Evolutionary conservation across 345 rosid species (phyloP), one percentile per base, ranked within the genome.

Genomic region (Trapa bicornis): DNA sequence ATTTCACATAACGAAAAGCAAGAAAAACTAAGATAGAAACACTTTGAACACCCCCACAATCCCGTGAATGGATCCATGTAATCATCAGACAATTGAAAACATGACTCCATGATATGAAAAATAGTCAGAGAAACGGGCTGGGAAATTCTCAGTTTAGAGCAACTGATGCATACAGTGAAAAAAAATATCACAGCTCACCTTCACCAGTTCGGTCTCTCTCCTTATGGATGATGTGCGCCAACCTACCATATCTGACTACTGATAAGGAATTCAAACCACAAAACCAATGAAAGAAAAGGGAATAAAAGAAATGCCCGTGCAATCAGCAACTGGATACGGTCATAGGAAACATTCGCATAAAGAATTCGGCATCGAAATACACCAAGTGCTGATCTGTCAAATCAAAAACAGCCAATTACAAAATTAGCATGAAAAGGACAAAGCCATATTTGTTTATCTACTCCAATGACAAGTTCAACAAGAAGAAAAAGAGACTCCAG

Each of bases 221-320:
- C 98, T 88, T 65, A 93, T 81, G 67, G 98, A 93, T 61, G 98
- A 94, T 65, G 97, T 94, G 67, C 99, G 99, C 99, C 99, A 94
- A 67, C 99, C 99, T 71, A 94, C 99, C 99, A 94, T 91, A 79
- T 94, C 98, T 89, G 77, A 65, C 71, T 62, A 13, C 62, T 58
- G 84, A 78, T 80, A 88, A 88, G 78, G 80, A 83, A 77, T 64
- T 65, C 56, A 68, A 58, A 65, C 42, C 67, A 58, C 52, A 66
- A 4, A 60, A 32, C 42, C 6, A 70, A 69, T 53, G 50, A 68
- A 58, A 42, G 43, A 47, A 65, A 57, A 53, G 67, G 35, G 61
- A 35, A 36, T 41, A 67, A 70, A 54, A 67, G 17, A 4, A 12
- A 60, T 68, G 63, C 60, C 63, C 36, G 32, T 29, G 14, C 9